Percentiles rank a stretch among this genome's conserved stretches.
phyloP scores from a whole-genome alignment of 495 filamentous ascomycete genomes.

The Amniculicola lignicola region DNA sequence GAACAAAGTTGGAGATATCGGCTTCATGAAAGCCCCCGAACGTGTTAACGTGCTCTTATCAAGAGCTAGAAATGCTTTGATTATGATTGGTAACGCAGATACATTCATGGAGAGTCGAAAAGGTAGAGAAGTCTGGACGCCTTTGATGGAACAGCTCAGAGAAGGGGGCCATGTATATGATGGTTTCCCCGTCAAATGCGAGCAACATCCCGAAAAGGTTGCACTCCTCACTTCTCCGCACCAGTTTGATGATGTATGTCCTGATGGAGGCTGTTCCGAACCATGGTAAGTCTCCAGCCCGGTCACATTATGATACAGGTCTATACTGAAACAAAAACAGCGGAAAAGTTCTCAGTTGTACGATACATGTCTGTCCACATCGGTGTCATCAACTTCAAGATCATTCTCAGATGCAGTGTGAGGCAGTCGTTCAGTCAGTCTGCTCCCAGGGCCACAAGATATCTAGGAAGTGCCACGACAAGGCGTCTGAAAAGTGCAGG shows the following conservation, averaged over 20 bases:
- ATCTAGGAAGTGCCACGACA: conserved; percentile 43
- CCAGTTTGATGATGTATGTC: conserved; percentile 61
- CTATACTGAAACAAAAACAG: conserved; percentile 36
- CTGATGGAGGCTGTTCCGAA: conserved; percentile 69
- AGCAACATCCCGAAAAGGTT: conserved; percentile 57
- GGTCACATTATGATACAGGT: conserved; percentile 1
- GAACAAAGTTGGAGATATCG: conserved; percentile 62
- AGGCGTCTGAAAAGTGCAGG: conserved; percentile 37
- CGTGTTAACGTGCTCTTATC: conserved; percentile 72
- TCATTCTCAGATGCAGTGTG: conserved; percentile 63
- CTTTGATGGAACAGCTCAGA: conserved; percentile 59
- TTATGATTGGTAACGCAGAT: conserved; percentile 68
- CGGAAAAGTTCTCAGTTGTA: conserved; percentile 57
- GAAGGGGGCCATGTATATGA: conserved; percentile 57
- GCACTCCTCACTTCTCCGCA: conserved; percentile 46
- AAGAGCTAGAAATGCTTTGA: conserved; percentile 61
- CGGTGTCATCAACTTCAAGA: conserved; percentile 64
- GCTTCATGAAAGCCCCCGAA: conserved; percentile 69
- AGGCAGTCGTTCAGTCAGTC: conserved; percentile 43
- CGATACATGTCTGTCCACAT: conserved; percentile 57
- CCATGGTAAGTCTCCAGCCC: conserved; percentile 54
- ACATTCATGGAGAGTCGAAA: conserved; percentile 66
- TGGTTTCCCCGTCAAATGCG: conserved; percentile 67
- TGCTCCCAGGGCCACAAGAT: conserved; percentile 56
- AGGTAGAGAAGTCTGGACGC: conserved; percentile 56